phyloP scores from a whole-genome alignment of 352 stramenopile genomes.

The Saprolegnia diclina region DNA sequence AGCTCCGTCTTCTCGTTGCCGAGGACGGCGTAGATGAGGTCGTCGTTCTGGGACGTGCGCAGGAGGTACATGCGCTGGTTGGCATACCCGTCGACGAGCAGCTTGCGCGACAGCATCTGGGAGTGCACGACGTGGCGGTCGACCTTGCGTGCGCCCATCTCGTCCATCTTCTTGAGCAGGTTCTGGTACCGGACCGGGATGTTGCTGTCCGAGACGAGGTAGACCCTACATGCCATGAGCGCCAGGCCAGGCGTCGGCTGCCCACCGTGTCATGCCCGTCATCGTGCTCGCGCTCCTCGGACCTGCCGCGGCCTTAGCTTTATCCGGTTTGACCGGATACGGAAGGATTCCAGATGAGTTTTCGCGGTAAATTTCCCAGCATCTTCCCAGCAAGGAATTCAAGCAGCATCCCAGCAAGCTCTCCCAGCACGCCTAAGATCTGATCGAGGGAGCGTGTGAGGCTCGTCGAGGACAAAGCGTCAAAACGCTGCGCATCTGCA shows the following conservation, averaged over 20 bases:
- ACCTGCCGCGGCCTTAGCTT: not conserved
- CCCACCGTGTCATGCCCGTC: constrained; percentile 22
- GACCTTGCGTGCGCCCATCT: constrained; percentile 71
- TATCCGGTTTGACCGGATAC: too few species aligned
- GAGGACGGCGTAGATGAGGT: constrained; percentile 77
- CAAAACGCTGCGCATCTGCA: too few species aligned
- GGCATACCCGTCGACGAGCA: constrained; percentile 54
- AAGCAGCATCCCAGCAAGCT: too few species aligned
- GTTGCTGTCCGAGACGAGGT: constrained; percentile 75
- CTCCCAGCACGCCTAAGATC: too few species aligned
- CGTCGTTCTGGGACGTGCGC: constrained; percentile 83
- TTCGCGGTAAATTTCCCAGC: too few species aligned
- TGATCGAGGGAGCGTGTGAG: too few species aligned
- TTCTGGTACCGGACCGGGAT: constrained; percentile 84
- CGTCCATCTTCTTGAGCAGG: constrained; percentile 76
- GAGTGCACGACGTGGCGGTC: constrained; percentile 79
- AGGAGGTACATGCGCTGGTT: constrained; percentile 89
- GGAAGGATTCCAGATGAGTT: too few species aligned
- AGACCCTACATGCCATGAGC: constrained; percentile 40
- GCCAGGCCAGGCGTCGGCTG: too few species aligned
- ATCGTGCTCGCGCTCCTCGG: not conserved
- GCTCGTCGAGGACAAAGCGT: too few species aligned
- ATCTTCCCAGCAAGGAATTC: too few species aligned
- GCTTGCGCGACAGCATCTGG: constrained; percentile 83
- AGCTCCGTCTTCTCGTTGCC: constrained; percentile 58